Conservation (phyloP, 495 filamentous ascomycete species). For the Daldinia decipiens region DNA sequence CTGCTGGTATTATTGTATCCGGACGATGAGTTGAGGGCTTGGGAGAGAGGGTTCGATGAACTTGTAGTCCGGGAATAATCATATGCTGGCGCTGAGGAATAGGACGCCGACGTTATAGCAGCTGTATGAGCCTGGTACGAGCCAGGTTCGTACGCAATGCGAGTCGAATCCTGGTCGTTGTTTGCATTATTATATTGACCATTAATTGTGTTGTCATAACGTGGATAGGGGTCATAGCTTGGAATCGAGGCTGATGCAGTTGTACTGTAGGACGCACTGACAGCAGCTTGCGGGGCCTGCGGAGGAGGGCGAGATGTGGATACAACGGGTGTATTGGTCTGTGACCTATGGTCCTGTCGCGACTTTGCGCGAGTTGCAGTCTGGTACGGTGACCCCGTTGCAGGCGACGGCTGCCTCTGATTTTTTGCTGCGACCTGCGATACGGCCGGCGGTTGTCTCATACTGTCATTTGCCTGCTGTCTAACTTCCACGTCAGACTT, state of each 20-base stretch:
- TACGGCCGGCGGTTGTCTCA: conserved; percentile 29
- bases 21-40: conserved; percentile 32
- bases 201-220: conserved; percentile 37
- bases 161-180: conserved; percentile 35
- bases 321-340: conserved; percentile 39
- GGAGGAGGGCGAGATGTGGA: conserved; percentile 38
- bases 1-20: conserved; percentile 28
- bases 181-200: conserved; percentile 37
- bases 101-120: conserved; percentile 38
- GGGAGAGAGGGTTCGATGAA: conserved; percentile 40
- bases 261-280: conserved; percentile 32
- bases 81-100: conserved; percentile 35
- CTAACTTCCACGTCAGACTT: conserved; percentile 32
- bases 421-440: conserved; percentile 29
- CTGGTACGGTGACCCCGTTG: conserved; percentile 43
- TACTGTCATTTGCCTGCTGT: conserved; percentile 24
- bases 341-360: conserved; percentile 42
- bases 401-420: conserved; percentile 32
- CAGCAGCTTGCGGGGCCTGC: conserved; percentile 34
- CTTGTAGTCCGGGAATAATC: conserved; percentile 39
- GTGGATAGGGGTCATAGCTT: conserved; percentile 42
- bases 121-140: conserved; percentile 40
- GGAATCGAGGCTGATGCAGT: conserved; percentile 32
- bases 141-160: conserved; percentile 43
- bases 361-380: conserved; percentile 30